Evolutionary conservation across 495 filamentous ascomycete genomes (phyloP), one percentile per base, ranked within the genome.

Genomic region (Talaromyces proteolyticus): DNA sequence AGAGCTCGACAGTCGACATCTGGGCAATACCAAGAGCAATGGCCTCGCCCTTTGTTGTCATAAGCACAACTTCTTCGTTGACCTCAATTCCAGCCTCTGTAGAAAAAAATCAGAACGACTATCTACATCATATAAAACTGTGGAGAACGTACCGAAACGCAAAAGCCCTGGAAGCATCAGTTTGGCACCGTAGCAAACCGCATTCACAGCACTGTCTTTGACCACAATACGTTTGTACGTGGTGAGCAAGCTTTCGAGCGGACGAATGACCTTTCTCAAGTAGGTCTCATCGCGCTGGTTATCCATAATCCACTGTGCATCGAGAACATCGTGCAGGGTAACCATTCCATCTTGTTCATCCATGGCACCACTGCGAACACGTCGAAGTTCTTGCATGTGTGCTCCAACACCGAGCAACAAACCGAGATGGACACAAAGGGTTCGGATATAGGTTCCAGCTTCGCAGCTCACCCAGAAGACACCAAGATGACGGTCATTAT

Each of bases 391-490:
- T 69, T 98, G 94, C 93, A 98, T 98, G 69, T 98, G 93, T 10
- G 88, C 93, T 55, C 94, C 93, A 39, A 96, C 90, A 59, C 93
- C 93, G 38, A 97, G 78, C 47, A 98, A 67, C 51, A 97, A 76
- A 52, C 93, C 93, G 55, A 98, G 70, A 72, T 98, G 93, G 34
- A 97, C 93, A 72, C 93, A 98, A 18, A 98, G 81, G 11, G 94
- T 97, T 70, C 93, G 87, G 64, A 98, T 96, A 63, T 98, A 98
- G 25, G 93, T 97, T 61, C 93, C 93, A 53, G 93, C 93, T 70
- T 98, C 93, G 67, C 93, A 98, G 68, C 88, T 92, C 51, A 97
- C 94, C 93, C 93, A 96, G 80, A 98, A 98, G 25, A 97, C 91
- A 67, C 86, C 94, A n/a, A 98, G 80, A 62, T 96, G 89, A 53